Evolutionary conservation across 305 asterid genomes (phyloP), one percentile per base, ranked within the genome.

Genomic region (Fraxinus sp.): DNA sequence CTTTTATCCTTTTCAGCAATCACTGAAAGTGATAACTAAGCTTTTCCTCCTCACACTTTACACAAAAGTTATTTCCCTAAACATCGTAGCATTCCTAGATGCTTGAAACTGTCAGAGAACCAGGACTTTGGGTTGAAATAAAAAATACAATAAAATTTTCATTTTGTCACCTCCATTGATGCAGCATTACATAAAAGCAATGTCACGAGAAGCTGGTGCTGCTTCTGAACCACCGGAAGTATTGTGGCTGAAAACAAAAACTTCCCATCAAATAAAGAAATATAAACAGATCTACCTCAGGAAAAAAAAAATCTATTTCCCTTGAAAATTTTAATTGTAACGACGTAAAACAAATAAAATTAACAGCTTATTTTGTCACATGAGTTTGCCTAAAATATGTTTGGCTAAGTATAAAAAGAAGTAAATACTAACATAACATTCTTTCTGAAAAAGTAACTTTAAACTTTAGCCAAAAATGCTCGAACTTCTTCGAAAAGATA

Each of bases 141-240:
- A 64, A 33, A 46, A 39, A 36, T 66, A 33, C 22, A n/a, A 46
- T 52, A 75, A 55, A 16, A 18, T 72, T 81, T 76, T 70, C 72
- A 68, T 72, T 72, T 66, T 35, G 64, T 83, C 83, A 95, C 98
- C 98, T 95, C 98, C 98, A 93, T 95, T 20, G 98, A 83, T 79
- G 86, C 97, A 87, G 98, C 98, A 89, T 93, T 95, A 74, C 97
- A 95, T 76, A 95, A 91, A 85, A 95, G 98, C 89, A 95, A 85
- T 3, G 98, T 95, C 85, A 95, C 98, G 36, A 95, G 97, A 87
- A 95, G 97, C 88, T 92, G 98, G 83, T 93, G 98, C 87, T 92
- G 98, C 89, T 95, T 93, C 91, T 93, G 91, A 84, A 93, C 97
- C 85, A 93, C 98, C 32, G 98, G 98, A 86, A 95, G 88, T 87